Evolutionary conservation across 2,329 filamentous ascomycete genomes (phyloP), one percentile per base, ranked within the genome.

Genomic region (Hymenoscyphus repandus): DNA sequence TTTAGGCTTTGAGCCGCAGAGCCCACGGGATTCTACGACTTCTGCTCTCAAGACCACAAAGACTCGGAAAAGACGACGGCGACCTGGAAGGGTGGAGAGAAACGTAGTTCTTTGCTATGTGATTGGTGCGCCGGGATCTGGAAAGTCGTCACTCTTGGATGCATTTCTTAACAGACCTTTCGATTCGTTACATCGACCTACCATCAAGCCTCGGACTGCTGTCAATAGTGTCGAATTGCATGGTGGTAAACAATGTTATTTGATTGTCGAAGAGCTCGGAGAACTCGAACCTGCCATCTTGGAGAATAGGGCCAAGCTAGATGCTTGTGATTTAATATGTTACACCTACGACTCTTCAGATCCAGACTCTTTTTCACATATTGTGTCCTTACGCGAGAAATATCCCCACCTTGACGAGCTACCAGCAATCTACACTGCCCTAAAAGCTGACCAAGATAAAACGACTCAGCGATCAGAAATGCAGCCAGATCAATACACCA

Each of bases 321-420:
- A 96, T 63, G 85, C 90, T 5, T 97, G 92, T 69, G 93, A 99
- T 68, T 78, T 99, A 20, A 79, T 99, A 41, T 95, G 92, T 70
- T 97, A 95, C 70, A 85, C 90, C 0, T 99, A 97, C 70, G 93
- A 99, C 72, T 97, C 92, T 2, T 95, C 90, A 1, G 91, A 99
- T 55, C 92, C 93, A 0, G 91, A 97, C 68, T 96, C 90, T 3
- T 99, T 99, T 68, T 83, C 87, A 1, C 91, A 97, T 64, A 90
- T 99, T 47, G 87, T 92, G 34, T 80, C 87, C 15, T 75, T 96
- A 44, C 84, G 91, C 39, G 78, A 81, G 49, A 87, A 85, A 62
- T 87, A 92, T 59, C 83, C 90, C 0, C 86, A 93, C 49, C 78
- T 99, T 2, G 88, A 95, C 66, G 84, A 89, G n/a, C 74, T 99